Evolutionary conservation across 2,329 filamentous ascomycete genomes (phyloP).

Genomic region (Colletotrichum euphorbiae): DNA sequence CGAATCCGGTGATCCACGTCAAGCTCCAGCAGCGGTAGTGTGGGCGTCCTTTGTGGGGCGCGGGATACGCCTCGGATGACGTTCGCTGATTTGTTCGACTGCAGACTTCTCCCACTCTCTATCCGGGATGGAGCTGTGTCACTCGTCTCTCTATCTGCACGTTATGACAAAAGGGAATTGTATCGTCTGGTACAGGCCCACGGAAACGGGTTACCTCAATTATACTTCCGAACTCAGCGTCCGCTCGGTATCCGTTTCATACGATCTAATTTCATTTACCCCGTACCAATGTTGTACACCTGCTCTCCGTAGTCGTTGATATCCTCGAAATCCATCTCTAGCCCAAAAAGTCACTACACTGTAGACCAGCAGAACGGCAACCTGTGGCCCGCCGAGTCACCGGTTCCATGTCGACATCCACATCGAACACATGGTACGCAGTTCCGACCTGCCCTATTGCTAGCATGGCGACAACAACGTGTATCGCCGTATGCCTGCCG

Average conservation of each 20-base stretch:
- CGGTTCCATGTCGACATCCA: slow-evolving; percentile 32
- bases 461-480: slow-evolving; percentile 26
- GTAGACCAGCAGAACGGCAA: slow-evolving; percentile 22
- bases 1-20: slow-evolving; percentile 40
- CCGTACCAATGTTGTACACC: slow-evolving; percentile 24
- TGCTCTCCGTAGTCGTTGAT: slow-evolving; percentile 5
- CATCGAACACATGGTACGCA: slow-evolving; percentile 21
- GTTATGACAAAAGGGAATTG: slow-evolving; percentile 41
- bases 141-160: slow-evolving; percentile 38
- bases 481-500: slow-evolving; percentile 35
- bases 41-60: slow-evolving; percentile 34
- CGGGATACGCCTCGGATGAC: slow-evolving; percentile 36
- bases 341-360: slow-evolving; percentile 29
- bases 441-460: slow-evolving; percentile 24
- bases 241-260: background rate
- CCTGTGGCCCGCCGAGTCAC: slow-evolving; percentile 28
- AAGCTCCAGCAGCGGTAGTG: slow-evolving; percentile 34
- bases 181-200: slow-evolving; percentile 25
- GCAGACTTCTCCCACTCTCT: slow-evolving; percentile 38
- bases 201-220: slow-evolving; percentile 17
- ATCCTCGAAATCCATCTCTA: slow-evolving; percentile 24
- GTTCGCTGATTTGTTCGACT: slow-evolving; percentile 39
- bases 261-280: background rate
- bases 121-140: slow-evolving; percentile 40
- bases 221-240: slow-evolving; percentile 24